Conservation (phyloP, 352 stramenopile species). For the Thraustochytrium sp. region DNA sequence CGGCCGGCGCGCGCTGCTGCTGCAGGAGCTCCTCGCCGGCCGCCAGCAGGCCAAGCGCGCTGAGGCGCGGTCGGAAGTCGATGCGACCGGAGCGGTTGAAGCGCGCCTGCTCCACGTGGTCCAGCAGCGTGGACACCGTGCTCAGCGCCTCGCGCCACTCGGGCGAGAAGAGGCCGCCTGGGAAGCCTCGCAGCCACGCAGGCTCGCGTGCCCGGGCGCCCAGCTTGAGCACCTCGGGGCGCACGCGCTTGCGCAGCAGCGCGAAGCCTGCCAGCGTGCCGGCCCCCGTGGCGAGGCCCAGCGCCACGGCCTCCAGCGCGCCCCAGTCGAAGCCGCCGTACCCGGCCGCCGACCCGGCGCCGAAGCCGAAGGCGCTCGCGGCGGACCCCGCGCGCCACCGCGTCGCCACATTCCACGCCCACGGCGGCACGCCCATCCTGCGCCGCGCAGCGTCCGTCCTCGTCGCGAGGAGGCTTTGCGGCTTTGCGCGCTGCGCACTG, state of each 20-base stretch:
- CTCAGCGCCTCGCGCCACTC: background rate
- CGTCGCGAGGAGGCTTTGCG: background rate
- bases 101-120: background rate
- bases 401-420: slow-evolving; percentile 13
- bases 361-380: background rate
- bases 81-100: background rate
- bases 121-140: background rate
- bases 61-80: background rate
- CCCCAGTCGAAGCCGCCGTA: background rate
- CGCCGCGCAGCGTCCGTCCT: too few relatives aligned
- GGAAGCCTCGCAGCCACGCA: background rate
- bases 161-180: background rate
- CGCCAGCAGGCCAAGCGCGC: background rate
- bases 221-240: background rate
- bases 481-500: background rate
- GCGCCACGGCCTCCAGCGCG: background rate
- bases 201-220: background rate
- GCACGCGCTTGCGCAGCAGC: background rate
- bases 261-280: background rate
- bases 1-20: background rate
- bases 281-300: background rate
- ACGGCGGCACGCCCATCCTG: too few relatives aligned
- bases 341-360: background rate
- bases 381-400: background rate
- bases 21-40: background rate